Evolutionary conservation across 768 basidiomycete species (phyloP).

Genomic region (Boletales sp.): DNA sequence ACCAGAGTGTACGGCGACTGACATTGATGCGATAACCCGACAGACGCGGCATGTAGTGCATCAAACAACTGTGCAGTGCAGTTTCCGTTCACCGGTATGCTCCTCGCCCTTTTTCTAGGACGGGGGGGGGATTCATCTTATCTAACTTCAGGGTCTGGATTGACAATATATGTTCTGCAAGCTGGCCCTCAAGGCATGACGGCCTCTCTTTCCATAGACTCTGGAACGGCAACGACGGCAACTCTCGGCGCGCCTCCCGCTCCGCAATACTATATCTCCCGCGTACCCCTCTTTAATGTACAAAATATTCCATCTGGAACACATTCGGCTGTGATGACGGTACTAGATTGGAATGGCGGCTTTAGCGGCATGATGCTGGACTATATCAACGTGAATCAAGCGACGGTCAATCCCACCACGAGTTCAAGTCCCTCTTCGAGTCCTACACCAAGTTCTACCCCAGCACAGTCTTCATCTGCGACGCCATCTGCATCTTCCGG

Average conservation of each 20-base stretch:
- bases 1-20: not conserved
- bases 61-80: slow-evolving; percentile 23
- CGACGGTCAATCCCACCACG: slow-evolving; percentile 8
- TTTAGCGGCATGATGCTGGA: slow-evolving; percentile 29
- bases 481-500: slow-evolving; percentile 6
- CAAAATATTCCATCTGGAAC: slow-evolving; percentile 22
- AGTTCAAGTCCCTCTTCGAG: not conserved
- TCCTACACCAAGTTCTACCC: not conserved
- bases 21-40: not conserved
- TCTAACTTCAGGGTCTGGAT: slow-evolving; percentile 20
- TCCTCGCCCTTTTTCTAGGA: not conserved
- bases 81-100: slow-evolving; percentile 24
- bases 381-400: slow-evolving; percentile 25
- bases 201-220: slow-evolving; percentile 25
- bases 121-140: not conserved
- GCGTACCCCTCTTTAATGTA: slow-evolving; percentile 15
- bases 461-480: slow-evolving; percentile 8
- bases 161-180: slow-evolving; percentile 27
- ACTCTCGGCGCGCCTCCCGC: slow-evolving; percentile 19
- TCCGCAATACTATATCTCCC: slow-evolving; percentile 24
- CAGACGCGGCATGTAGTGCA: slow-evolving; percentile 23
- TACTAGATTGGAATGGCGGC: slow-evolving; percentile 21
- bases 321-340: slow-evolving; percentile 23
- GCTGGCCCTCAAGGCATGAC: slow-evolving; percentile 26
- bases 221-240: slow-evolving; percentile 18